phyloP scores from a whole-genome alignment of 176 grass and related monocot species.

The Oryza longistaminata region DNA sequence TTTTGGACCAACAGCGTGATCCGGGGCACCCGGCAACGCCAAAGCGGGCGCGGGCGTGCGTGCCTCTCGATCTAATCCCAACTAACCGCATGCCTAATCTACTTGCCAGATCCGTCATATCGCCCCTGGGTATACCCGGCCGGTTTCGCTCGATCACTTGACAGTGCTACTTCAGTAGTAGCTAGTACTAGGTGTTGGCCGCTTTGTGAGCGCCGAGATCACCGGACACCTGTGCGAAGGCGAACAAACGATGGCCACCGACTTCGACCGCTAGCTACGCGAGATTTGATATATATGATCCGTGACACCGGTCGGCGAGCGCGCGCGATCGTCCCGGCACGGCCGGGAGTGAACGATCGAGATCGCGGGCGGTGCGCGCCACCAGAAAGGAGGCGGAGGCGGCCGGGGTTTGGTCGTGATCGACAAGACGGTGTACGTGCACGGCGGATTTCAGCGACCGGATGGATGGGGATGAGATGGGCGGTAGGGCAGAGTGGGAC shows the following conservation, averaged over 20 bases:
- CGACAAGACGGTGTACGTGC: not conserved
- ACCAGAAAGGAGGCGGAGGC: slow-evolving; percentile 17
- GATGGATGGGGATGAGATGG: not conserved
- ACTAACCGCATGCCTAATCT: slow-evolving; percentile 12
- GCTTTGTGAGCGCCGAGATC: not conserved
- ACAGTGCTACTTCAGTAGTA: not conserved
- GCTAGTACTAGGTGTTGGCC: not conserved
- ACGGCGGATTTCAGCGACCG: not conserved
- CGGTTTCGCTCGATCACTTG: not conserved
- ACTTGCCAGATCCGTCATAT: not conserved
- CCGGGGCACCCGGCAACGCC: not conserved
- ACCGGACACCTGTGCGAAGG: not conserved
- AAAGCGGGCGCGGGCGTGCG: not conserved
- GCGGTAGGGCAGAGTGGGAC: too few species aligned
- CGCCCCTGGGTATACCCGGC: not conserved
- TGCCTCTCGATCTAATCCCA: slow-evolving; percentile 8
- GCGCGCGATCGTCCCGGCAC: not conserved
- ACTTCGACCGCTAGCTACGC: too few species aligned
- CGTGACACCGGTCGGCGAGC: not conserved
- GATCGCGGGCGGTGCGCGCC: not conserved
- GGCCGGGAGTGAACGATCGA: too few species aligned
- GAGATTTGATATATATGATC: too few species aligned
- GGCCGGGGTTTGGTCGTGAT: not conserved
- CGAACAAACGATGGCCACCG: too few species aligned
- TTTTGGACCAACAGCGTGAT: slow-evolving; percentile 36